A percentile compares a stretch with the other conserved stretches of the same genome.
Conservation (phyloP, 2,329 filamentous ascomycete species). For the Botrytis fabae region DNA sequence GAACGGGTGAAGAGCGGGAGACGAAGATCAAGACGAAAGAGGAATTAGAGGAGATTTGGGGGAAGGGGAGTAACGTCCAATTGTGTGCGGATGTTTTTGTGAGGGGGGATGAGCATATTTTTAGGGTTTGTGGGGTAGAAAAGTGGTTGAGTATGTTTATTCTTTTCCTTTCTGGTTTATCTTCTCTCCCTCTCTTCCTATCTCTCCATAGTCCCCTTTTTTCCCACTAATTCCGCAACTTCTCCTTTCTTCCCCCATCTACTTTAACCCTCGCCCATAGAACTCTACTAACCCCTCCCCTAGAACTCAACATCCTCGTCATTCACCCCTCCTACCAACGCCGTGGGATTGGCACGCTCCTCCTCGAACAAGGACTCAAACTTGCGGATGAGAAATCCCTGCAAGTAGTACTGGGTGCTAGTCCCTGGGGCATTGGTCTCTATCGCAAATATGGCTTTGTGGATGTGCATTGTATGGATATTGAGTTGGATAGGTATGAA, state of each 20-base stretch:
- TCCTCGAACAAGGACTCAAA: conserved; percentile 31
- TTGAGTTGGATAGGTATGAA: conserved; percentile 36
- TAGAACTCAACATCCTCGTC: conserved; percentile 32
- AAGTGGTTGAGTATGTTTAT: conserved; percentile 34
- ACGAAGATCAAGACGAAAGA: not conserved
- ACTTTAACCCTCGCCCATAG: not conserved
- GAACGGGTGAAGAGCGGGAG: not conserved
- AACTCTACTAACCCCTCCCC: not conserved
- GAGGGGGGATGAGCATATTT: conserved; percentile 32
- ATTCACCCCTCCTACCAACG: conserved; percentile 33
- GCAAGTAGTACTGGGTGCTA: conserved; percentile 36
- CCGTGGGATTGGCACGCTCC: conserved; percentile 32
- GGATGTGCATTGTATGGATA: conserved; percentile 29
- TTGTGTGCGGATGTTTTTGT: conserved; percentile 36
- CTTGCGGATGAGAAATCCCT: conserved; percentile 33
- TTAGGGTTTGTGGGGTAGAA: conserved; percentile 24
- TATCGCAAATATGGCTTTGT: conserved; percentile 36
- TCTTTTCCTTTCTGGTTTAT: not conserved
- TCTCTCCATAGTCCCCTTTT: not conserved
- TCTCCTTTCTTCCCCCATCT: not conserved
- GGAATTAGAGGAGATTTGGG: conserved; percentile 25
- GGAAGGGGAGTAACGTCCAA: conserved; percentile 30
- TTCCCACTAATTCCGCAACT: not conserved
- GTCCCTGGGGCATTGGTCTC: conserved; percentile 31
- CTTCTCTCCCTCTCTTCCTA: not conserved